These are phyloP conservation scores for Aureobasidium zeae DNA, from an alignment of 2,329 filamentous ascomycete genomes.

Conservation along the genomic window DNA sequence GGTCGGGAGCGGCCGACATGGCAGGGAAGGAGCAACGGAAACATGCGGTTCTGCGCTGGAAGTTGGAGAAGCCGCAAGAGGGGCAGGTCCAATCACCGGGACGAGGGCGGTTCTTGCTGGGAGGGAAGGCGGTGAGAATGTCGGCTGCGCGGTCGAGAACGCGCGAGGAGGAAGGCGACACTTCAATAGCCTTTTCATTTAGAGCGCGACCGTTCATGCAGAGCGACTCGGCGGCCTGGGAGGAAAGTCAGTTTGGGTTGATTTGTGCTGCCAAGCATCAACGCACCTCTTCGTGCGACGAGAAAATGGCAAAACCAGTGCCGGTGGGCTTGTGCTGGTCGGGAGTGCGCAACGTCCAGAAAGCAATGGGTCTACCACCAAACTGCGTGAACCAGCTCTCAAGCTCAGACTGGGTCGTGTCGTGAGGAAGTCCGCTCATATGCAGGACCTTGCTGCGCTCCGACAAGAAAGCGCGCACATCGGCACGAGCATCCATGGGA, in stretches of 20 bases:
- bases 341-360: conserved; percentile 95
- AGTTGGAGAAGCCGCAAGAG: conserved; percentile 97
- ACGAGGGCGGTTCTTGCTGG: conserved; percentile 94
- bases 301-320: conserved; percentile 96
- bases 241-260: conserved; percentile 13
- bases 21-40: conserved; percentile 99
- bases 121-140: conserved; percentile 93
- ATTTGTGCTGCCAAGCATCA: background rate
- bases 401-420: conserved; percentile 95
- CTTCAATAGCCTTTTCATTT: conserved; percentile 98
- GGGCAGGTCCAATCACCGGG: conserved; percentile 99
- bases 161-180: conserved; percentile 92
- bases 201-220: conserved; percentile 98
- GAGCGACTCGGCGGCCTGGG: conserved; percentile 84
- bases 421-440: conserved; percentile 93
- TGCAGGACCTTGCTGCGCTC: conserved; percentile 97
- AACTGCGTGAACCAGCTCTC: conserved; percentile 99
- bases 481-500: conserved; percentile 92
- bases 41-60: conserved; percentile 94
- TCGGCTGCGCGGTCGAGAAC: conserved; percentile 92
- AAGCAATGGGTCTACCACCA: conserved; percentile 92
- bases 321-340: conserved; percentile 99
- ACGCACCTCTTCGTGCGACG: conserved; percentile 94
- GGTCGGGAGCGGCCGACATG: conserved; percentile 66
- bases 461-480: conserved; percentile 89